Conservation (phyloP, 2,329 filamentous ascomycete genomes). For the Stachybotrys echinatus region DNA sequence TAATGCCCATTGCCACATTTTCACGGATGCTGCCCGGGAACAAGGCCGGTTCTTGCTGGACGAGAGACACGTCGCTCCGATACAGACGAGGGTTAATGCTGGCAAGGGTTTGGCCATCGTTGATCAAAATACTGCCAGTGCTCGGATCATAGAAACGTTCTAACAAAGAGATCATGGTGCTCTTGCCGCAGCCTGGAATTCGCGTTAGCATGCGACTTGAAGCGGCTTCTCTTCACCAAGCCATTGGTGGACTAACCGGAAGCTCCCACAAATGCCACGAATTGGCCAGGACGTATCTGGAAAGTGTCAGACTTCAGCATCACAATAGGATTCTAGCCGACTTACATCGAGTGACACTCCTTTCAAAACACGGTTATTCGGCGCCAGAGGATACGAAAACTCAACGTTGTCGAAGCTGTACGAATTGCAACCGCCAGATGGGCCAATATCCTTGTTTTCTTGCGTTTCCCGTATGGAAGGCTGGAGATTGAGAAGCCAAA, state of each 20-base stretch:
- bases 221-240: too few relatives aligned
- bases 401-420: constrained; percentile 48
- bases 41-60: constrained; percentile 55
- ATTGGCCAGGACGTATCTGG: constrained; percentile 27
- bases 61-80: constrained; percentile 43
- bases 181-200: constrained; percentile 55
- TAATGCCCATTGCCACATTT: not conserved
- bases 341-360: constrained; percentile 13
- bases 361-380: constrained; percentile 28
- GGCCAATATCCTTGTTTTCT: constrained; percentile 26
- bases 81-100: constrained; percentile 40
- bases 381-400: constrained; percentile 53
- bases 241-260: constrained; percentile 10
- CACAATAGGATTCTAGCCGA: too few relatives aligned
- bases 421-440: constrained; percentile 14
- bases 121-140: constrained; percentile 39
- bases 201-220: constrained; percentile 12
- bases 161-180: constrained; percentile 48
- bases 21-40: not conserved
- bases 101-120: constrained; percentile 27
- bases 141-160: constrained; percentile 35
- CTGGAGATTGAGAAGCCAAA: constrained; percentile 35
- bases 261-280: constrained; percentile 44
- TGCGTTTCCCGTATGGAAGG: constrained; percentile 31
- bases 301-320: too few relatives aligned